These are phyloP conservation scores for Passalora sequoiae DNA, from an alignment of 2,329 filamentous ascomycete genomes.

Conservation along the genomic window DNA sequence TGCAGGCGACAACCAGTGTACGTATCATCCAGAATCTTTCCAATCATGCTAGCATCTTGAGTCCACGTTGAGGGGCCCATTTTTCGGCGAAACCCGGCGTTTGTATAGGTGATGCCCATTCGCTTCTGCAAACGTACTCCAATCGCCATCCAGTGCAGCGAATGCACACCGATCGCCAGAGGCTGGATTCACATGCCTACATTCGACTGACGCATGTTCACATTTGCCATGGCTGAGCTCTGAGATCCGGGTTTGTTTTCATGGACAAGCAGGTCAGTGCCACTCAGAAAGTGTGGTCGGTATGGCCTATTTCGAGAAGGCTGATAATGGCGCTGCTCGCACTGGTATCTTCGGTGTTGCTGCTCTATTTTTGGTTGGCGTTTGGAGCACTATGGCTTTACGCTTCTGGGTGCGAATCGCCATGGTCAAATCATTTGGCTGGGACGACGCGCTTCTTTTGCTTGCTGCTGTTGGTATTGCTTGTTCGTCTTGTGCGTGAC, in stretches of 20 bases:
- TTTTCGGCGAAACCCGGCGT: background rate
- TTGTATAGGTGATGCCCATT: background rate
- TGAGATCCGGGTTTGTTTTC: background rate
- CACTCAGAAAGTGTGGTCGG: background rate
- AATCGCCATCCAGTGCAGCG: too few species aligned
- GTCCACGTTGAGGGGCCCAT: background rate
- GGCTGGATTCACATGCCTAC: too few species aligned
- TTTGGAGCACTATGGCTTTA: slow-evolving; percentile 37
- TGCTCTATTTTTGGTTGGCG: slow-evolving; percentile 9
- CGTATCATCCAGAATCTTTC: background rate
- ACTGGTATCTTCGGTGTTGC: slow-evolving; percentile 8
- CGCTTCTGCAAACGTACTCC: background rate
- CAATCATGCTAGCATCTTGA: too few species aligned
- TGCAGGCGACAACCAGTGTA: background rate
- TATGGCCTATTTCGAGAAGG: slow-evolving; percentile 9
- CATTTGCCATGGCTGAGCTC: too few species aligned
- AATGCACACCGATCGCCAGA: too few species aligned
- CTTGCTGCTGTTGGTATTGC: slow-evolving; percentile 34
- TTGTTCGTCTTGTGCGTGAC: background rate
- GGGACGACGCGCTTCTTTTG: slow-evolving; percentile 42
- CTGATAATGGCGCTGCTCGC: slow-evolving; percentile 2
- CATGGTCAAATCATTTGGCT: slow-evolving; percentile 39
- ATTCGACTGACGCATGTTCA: too few species aligned
- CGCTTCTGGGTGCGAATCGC: slow-evolving; percentile 39
- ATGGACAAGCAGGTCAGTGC: background rate